phyloP scores from a whole-genome alignment of 805 yeast species.

The Candida peoriensis region DNA sequence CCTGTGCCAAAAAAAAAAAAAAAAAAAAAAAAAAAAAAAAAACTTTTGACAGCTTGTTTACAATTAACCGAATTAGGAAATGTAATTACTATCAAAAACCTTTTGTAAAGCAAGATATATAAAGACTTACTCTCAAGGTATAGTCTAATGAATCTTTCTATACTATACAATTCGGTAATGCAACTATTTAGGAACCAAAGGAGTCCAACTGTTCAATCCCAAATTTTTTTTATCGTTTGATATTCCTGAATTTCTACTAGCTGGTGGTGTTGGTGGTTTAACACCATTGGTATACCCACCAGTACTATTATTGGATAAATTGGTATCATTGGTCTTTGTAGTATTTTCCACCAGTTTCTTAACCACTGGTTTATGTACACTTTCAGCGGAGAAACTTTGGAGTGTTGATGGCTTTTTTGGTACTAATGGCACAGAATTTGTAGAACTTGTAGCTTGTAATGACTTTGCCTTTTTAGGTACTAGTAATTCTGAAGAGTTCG shows the following conservation, averaged over 20 bases:
- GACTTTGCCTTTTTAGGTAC: not conserved
- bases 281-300: not conserved
- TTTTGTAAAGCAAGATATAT: no score
- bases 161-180: not conserved
- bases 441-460: not conserved
- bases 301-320: no score
- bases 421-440: slow-evolving; percentile 1
- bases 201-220: slow-evolving; percentile 17
- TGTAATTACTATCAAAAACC: no score
- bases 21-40: no score
- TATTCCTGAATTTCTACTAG: slow-evolving; percentile 8
- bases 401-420: no score
- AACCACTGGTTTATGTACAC: slow-evolving; percentile 6
- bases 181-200: slow-evolving; percentile 15
- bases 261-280: slow-evolving; percentile 13
- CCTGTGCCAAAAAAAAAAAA: no score
- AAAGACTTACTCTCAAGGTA: not conserved
- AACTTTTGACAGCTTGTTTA: no score
- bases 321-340: no score
- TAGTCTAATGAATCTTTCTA: not conserved
- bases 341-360: slow-evolving; percentile 1
- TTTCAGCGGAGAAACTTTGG: no score
- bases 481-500: no score
- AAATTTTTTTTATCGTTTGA: slow-evolving; percentile 1
- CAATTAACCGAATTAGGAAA: no score